Evolutionary conservation across 2,329 filamentous ascomycete species (phyloP).

Genomic region (Fulvia fulva): DNA sequence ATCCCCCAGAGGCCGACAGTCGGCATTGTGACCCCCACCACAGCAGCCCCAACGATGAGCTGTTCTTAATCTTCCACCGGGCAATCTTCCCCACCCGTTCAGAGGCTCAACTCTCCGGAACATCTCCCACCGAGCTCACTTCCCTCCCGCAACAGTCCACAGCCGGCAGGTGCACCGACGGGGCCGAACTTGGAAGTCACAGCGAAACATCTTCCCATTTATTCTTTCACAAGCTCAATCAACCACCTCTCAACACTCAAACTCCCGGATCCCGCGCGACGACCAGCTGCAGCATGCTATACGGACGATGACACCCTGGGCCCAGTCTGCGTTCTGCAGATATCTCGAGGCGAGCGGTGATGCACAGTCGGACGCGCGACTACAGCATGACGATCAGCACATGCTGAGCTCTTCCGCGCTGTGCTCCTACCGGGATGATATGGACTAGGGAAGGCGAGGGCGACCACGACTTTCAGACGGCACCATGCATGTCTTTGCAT

Average conservation of each 20-base stretch:
- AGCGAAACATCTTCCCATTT: too few relatives aligned
- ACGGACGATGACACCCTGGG: not conserved
- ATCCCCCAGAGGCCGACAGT: constrained; percentile 3
- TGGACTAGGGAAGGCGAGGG: not conserved
- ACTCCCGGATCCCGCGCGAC: not conserved
- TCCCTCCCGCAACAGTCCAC: not conserved
- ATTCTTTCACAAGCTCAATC: not conserved
- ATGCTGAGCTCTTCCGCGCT: not conserved
- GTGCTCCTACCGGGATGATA: too few relatives aligned
- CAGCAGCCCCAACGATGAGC: not conserved
- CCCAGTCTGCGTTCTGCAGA: not conserved
- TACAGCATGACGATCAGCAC: not conserved
- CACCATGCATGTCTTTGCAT: not conserved
- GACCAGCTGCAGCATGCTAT: not conserved
- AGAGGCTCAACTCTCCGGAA: not conserved
- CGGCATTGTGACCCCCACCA: not conserved
- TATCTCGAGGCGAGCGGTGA: not conserved
- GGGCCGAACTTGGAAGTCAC: not conserved
- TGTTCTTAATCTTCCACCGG: too few relatives aligned
- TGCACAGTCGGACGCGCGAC: not conserved
- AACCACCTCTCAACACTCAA: not conserved
- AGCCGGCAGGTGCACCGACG: not conserved
- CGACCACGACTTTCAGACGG: not conserved
- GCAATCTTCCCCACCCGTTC: not conserved
- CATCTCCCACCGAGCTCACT: constrained; percentile 1